These are phyloP conservation scores for Dioscorea dumetorum DNA, from an alignment of 106 monocot genomes.

Conservation along the genomic window DNA sequence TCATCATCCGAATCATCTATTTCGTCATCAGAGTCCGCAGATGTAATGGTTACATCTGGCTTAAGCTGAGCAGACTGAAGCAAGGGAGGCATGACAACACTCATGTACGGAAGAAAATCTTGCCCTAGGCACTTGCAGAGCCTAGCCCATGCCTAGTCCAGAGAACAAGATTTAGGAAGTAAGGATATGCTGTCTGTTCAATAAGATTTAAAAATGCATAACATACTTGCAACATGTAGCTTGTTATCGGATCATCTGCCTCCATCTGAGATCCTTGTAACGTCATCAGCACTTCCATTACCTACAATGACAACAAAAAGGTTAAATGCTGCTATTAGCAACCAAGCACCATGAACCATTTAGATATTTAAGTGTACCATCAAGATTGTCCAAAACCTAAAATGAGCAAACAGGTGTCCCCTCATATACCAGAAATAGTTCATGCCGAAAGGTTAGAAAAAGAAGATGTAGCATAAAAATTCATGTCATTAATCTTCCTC, in stretches of 20 bases:
- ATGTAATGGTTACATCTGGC: slow-evolving; percentile 92
- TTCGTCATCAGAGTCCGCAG: slow-evolving; percentile 83
- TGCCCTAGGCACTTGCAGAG: slow-evolving; percentile 97
- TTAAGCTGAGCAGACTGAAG: slow-evolving; percentile 97
- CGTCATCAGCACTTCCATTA: slow-evolving; percentile 96
- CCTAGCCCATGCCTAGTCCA: slow-evolving; percentile 88
- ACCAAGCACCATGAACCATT: background rate
- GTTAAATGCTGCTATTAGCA: no score
- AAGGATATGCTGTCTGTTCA: background rate
- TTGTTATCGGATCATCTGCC: slow-evolving; percentile 87
- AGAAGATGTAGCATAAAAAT: no score
- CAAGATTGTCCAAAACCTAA: background rate
- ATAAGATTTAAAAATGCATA: background rate
- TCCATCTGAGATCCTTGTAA: slow-evolving; percentile 94
- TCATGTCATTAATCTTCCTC: no score
- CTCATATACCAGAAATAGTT: no score
- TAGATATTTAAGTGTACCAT: background rate
- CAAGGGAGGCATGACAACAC: slow-evolving; percentile 93
- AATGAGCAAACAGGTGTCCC: no score
- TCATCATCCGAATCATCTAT: slow-evolving; percentile 92
- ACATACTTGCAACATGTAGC: slow-evolving; percentile 91
- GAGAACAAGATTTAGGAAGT: background rate
- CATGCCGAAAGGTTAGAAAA: no score
- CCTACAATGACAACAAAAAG: slow-evolving; percentile 28
- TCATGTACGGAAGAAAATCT: slow-evolving; percentile 99